Percentiles rank a stretch among this genome's conserved stretches.
phyloP scores from a whole-genome alignment of 1,139 yeast genomes.

The Nakaseomyces delphensis region DNA sequence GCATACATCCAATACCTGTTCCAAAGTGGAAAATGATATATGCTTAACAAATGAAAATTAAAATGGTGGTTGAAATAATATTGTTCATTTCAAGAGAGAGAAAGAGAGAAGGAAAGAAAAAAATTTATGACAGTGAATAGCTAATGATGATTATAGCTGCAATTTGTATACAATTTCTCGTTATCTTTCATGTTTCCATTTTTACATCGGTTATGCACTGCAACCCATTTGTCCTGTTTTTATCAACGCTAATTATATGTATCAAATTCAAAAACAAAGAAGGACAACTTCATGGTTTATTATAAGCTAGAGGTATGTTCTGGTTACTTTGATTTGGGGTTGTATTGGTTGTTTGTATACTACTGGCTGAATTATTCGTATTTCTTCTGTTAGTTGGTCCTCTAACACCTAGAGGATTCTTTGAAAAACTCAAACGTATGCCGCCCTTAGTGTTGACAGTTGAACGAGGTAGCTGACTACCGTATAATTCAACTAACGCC shows the following conservation, averaged over 20 bases:
- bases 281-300: background rate
- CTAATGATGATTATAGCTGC: no score
- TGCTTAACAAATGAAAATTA: no score
- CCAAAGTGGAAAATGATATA: no score
- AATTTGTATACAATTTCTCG: no score
- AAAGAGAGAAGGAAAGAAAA: no score
- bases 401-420: conserved; percentile 93
- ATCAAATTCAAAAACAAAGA: background rate
- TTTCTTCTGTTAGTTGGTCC: conserved; percentile 37
- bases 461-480: conserved; percentile 70
- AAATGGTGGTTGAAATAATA: no score
- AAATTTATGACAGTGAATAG: no score
- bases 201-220: no score
- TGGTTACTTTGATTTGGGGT: conserved; percentile 15
- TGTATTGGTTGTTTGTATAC: conserved; percentile 12
- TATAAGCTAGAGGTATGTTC: background rate
- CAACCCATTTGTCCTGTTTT: no score
- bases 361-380: conserved; percentile 8
- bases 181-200: no score
- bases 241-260: background rate
- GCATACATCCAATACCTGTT: no score
- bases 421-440: conserved; percentile 83
- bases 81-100: no score
- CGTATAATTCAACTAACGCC: conserved; percentile 88
- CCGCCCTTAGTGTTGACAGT: conserved; percentile 77